These are phyloP conservation scores for Pseudopyricularia cyperi DNA, from an alignment of 2,329 filamentous ascomycete genomes.

Conservation along the genomic window DNA sequence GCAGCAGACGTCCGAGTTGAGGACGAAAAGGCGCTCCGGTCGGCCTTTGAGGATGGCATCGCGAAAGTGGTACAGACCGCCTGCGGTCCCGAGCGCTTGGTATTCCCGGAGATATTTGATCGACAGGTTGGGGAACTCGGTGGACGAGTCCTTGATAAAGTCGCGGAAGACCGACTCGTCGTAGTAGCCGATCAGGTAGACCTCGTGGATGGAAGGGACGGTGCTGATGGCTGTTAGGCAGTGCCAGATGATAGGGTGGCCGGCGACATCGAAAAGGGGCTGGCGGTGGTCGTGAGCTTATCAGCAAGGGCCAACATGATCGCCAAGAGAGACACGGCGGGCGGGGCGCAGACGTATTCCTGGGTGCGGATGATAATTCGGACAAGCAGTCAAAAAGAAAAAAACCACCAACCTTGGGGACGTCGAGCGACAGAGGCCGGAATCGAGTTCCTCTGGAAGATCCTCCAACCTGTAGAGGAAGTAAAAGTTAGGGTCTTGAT, in stretches of 20 bases:
- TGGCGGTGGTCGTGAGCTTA: constrained; percentile 19
- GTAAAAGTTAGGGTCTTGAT: neutral
- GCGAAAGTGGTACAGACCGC: constrained; percentile 96
- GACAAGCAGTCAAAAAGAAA: neutral
- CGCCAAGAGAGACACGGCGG: neutral
- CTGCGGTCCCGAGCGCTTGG: constrained; percentile 87
- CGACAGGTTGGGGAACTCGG: constrained; percentile 74
- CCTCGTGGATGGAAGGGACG: constrained; percentile 83
- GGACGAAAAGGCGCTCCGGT: constrained; percentile 89
- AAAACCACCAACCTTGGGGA: constrained; percentile 63
- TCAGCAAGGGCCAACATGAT: neutral
- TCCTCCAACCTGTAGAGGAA: constrained; percentile 61
- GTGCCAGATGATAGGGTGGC: constrained; percentile 97
- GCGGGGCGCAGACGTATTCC: too few species aligned
- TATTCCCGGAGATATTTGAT: constrained; percentile 98
- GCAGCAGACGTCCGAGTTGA: constrained; percentile 98
- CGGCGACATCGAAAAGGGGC: constrained; percentile 97
- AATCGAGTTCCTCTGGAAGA: constrained; percentile 93
- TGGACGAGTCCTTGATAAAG: constrained; percentile 85
- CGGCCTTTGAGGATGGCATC: constrained; percentile 95
- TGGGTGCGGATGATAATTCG: neutral
- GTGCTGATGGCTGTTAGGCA: constrained; percentile 85
- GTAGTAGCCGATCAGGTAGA: constrained; percentile 98
- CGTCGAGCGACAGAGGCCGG: constrained; percentile 84
- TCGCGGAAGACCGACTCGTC: constrained; percentile 94